Evolutionary conservation across 768 basidiomycete species (phyloP).

Genomic region (Amanita phalloides): DNA sequence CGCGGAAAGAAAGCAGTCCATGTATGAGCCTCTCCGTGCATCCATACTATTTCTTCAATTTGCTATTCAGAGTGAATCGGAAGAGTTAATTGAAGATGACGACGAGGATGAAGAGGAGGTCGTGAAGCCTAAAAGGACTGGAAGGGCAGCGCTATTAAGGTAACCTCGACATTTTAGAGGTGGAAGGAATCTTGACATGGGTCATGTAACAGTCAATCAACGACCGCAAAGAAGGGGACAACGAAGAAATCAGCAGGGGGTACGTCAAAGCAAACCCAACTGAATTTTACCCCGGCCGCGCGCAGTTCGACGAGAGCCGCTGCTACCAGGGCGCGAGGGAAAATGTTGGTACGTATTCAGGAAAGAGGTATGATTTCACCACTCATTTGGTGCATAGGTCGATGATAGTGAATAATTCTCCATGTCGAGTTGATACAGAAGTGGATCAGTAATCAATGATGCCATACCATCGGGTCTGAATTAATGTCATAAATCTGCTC

Average conservation of each 20-base stretch:
- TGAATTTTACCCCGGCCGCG: slow-evolving; percentile 53
- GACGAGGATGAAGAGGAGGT: slow-evolving; percentile 38
- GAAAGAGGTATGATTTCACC: background rate
- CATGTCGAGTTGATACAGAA: background rate
- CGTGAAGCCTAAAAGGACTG: slow-evolving; percentile 45
- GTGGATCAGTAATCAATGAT: background rate
- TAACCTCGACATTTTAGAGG: slow-evolving; percentile 16
- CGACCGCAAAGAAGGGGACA: slow-evolving; percentile 29
- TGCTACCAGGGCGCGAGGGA: slow-evolving; percentile 56
- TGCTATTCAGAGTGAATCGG: slow-evolving; percentile 27
- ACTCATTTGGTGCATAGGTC: slow-evolving; percentile 7
- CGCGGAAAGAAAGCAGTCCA: slow-evolving; percentile 42
- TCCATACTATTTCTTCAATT: background rate
- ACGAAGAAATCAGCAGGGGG: slow-evolving; percentile 40
- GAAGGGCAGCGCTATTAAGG: slow-evolving; percentile 58
- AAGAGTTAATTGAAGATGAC: slow-evolving; percentile 43
- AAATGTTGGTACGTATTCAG: slow-evolving; percentile 35
- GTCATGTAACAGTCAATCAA: slow-evolving; percentile 17
- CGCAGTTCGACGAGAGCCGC: slow-evolving; percentile 54
- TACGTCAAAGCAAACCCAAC: slow-evolving; percentile 39
- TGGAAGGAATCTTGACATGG: background rate
- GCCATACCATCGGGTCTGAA: slow-evolving; percentile 14
- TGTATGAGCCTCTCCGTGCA: slow-evolving; percentile 10
- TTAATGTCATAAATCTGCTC: slow-evolving; percentile 27
- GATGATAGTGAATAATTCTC: slow-evolving; percentile 15